Percentiles rank a stretch among this genome's conserved stretches.
phyloP scores from a whole-genome alignment of 176 grass and related monocot species.

The Ensete ventricosum region DNA sequence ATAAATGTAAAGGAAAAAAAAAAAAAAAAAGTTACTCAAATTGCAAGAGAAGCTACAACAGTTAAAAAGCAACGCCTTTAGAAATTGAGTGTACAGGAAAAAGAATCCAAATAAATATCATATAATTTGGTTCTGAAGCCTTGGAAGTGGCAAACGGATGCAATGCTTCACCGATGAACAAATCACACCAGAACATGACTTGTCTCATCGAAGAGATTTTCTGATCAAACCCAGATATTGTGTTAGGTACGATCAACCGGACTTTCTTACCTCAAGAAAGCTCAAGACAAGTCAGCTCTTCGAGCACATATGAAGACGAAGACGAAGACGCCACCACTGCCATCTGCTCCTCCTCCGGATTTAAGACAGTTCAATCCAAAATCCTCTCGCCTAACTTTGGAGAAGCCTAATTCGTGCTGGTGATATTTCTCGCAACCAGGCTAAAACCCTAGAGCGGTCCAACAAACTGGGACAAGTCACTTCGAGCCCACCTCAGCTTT shows the following conservation, averaged over 20 bases:
- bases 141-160: background rate
- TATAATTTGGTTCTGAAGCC: background rate
- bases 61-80: background rate
- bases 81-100: background rate
- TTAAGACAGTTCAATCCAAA: background rate
- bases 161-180: background rate
- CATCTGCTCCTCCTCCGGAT: background rate
- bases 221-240: background rate
- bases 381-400: background rate
- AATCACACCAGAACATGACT: background rate
- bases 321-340: no score
- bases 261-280: background rate
- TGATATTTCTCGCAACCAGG: constrained; percentile 2
- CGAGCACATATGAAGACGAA: background rate
- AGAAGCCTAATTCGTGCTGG: background rate
- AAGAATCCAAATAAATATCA: background rate
- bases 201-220: background rate
- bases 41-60: background rate
- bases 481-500: background rate
- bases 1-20: background rate
- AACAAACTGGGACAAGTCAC: background rate
- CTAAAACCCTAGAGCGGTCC: background rate
- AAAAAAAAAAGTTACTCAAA: background rate
- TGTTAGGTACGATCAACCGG: background rate
- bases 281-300: background rate